Base-by-base conservation (phyloP, 352 stramenopile species). In the Chrysophaeum taylorii region DNA sequence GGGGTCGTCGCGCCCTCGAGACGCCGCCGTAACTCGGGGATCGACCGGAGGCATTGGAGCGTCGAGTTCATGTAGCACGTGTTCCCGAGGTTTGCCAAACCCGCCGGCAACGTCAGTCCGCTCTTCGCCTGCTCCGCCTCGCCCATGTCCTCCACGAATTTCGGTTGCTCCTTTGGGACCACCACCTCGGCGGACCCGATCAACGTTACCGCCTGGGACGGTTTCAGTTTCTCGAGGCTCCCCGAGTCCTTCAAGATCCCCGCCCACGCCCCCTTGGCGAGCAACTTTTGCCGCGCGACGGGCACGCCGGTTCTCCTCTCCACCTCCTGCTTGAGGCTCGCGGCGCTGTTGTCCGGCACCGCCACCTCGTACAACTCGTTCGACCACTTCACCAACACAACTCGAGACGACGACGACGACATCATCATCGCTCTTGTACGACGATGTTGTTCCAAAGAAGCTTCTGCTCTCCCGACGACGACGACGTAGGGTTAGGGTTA, bases 121-220 rank as follows among this genome's bases (percentile, higher is more conserved):
- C 82, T 79, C 21, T 84, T 77, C 15, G 88, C 87, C 63, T 93
- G 82, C 37, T 94, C 88, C 70, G 87, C 87, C 39, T 75, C 76
- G 12, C 81, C 81, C 78, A 92, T 84, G 73, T 94, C 89, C 75
- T 94, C 87, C 62, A 93, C 81, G 78, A 94, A 94, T 39, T 91
- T 70, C 15, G 62, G 36, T 21, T 43, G 5, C 0, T 27, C 57
- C 74, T 84, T 85, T 38, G 90, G 90, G 68, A 89, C 90, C 61
- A 84, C 74, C 18, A 97, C 85, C 61, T 97, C 91, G 9, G 90
- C 90, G 33, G 88, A 95, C 39, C 92, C 92, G 85, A 97, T 97
- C 71, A 97, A 82, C 79, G 93, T 95, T 33, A 97, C 75, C 29
- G 80, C 64, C 35, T 77, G 50, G 7, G 27, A 35, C n/a, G 57